Evolutionary conservation across 768 basidiomycete species (phyloP), one percentile per base, ranked within the genome.

Genomic region (Mycena leptocephala): DNA sequence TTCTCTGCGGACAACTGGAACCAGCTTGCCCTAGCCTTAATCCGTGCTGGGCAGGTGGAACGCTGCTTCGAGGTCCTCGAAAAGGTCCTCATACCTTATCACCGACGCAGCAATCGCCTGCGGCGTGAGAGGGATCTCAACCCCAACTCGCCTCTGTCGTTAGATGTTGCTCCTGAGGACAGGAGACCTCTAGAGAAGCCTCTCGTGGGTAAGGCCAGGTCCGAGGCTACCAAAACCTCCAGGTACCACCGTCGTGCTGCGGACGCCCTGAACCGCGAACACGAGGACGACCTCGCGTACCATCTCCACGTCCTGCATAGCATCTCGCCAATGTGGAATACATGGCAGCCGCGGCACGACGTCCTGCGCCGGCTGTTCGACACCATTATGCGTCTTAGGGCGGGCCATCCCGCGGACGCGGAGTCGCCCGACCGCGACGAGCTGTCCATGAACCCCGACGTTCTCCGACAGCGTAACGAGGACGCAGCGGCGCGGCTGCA

Each of bases 1-100:
- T 96, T 97, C 82, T 96, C 97, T 82, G 90, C 95, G 16, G 93
- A 95, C 79, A 99, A 98, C 83, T 99, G 96, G 95, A 98, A 98
- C 80, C 93, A 95, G 79, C 89, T 98, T 32, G 90, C 89, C 30
- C 87, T 94, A 13, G 94, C 93, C 18, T 89, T 97, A 28, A 88
- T 96, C 46, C 92, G 95, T 35, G 95, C 95, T 0, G 96, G 95
- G 30, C 91, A 97, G 80, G 85, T 92, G n/a, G 92, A 94, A 79
- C 93, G 93, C 56, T 96, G 96, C 11, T 97, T 97, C 83, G 92
- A 94, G 78, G 88, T 97, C 39, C 83, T 96, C 51, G 95, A 99
- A 81, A 88, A 90, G 66, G 92, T 98, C 55, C 87, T 98, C 65
- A 79, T 97, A 30, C 93, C 92, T 0, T 90, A 90, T 79, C 88